These are phyloP conservation scores for Sedum album DNA, from an alignment of 164 flowering plant genomes.

Conservation along the genomic window DNA sequence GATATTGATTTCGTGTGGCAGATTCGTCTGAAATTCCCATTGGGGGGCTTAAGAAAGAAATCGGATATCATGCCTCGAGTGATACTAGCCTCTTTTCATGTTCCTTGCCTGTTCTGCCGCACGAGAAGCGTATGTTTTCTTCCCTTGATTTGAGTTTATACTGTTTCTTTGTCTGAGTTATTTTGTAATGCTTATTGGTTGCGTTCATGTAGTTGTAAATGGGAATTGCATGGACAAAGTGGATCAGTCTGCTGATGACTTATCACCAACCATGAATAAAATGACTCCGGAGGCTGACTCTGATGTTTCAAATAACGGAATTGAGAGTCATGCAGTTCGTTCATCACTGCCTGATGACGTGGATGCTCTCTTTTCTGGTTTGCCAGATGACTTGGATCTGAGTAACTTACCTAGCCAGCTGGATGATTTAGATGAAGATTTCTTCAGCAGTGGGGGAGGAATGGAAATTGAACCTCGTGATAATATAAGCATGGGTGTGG, in stretches of 20 bases:
- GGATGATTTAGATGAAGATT: slow-evolving; percentile 86
- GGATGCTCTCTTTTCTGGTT: slow-evolving; percentile 84
- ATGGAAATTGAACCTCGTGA: slow-evolving; percentile 51
- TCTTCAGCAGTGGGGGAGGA: slow-evolving; percentile 95
- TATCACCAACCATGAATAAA: slow-evolving; percentile 30
- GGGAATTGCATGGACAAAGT: slow-evolving; percentile 25
- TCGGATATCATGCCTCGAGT: slow-evolving; percentile 41
- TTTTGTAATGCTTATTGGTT: slow-evolving; percentile 3
- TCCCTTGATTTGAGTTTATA: neutral
- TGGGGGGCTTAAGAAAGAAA: slow-evolving; percentile 19
- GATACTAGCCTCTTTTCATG: slow-evolving; percentile 78
- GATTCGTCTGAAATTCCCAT: slow-evolving; percentile 32
- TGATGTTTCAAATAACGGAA: slow-evolving; percentile 37
- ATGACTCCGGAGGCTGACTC: slow-evolving; percentile 27
- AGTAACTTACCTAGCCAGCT: slow-evolving; percentile 57
- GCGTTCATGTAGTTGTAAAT: slow-evolving; percentile 41
- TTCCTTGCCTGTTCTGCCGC: too few species aligned
- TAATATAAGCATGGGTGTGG: slow-evolving; percentile 33
- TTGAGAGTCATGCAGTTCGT: slow-evolving; percentile 39
- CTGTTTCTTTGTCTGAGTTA: slow-evolving; percentile 7
- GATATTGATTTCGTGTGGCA: slow-evolving; percentile 14
- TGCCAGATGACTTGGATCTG: slow-evolving; percentile 83
- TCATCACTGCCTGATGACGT: slow-evolving; percentile 85
- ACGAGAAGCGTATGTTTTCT: slow-evolving; percentile 57
- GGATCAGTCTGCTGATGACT: slow-evolving; percentile 38